Percentiles rank a stretch among this genome's conserved stretches.
phyloP scores from a whole-genome alignment of 768 basidiomycete species.

The Macrolepiota dolichaula region DNA sequence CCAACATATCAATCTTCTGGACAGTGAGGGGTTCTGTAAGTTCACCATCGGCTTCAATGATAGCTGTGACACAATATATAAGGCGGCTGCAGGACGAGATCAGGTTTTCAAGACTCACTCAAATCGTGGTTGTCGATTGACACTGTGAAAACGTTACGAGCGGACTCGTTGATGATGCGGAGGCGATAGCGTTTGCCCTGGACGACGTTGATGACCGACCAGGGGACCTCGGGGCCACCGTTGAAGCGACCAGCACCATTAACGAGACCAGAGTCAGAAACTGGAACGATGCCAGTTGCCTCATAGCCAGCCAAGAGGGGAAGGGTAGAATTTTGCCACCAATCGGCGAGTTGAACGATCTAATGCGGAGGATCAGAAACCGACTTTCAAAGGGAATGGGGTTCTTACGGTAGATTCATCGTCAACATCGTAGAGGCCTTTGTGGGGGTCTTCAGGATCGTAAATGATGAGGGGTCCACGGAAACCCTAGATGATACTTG shows the following conservation, averaged over 20 bases:
- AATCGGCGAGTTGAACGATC: conserved; percentile 32
- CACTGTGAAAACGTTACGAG: conserved; percentile 37
- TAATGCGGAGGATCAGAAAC: conserved; percentile 9
- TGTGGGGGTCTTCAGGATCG: conserved; percentile 28
- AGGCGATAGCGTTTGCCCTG: conserved; percentile 47
- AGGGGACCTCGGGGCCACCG: conserved; percentile 35
- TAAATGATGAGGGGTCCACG: conserved; percentile 38
- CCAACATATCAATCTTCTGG: conserved; percentile 37
- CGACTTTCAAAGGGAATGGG: conserved; percentile 16
- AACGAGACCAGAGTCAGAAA: conserved; percentile 38
- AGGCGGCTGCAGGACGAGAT: neutral
- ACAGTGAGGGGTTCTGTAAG: conserved; percentile 28
- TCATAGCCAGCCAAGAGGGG: conserved; percentile 25
- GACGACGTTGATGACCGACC: conserved; percentile 38
- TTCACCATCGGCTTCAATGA: conserved; percentile 40
- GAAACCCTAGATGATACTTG: conserved; percentile 29
- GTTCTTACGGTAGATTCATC: neutral
- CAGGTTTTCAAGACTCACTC: conserved; percentile 16
- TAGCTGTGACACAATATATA: conserved; percentile 12
- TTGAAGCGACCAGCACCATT: conserved; percentile 43
- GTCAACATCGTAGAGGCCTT: conserved; percentile 14
- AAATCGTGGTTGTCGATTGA: conserved; percentile 31
- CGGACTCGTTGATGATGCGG: conserved; percentile 48
- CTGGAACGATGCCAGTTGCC: conserved; percentile 24
- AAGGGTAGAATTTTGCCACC: conserved; percentile 33